Percentiles rank a stretch among this genome's conserved stretches.
These are phyloP conservation scores for Malania oleifera DNA, from an alignment of 164 flowering plant species.

Conservation along the genomic window DNA sequence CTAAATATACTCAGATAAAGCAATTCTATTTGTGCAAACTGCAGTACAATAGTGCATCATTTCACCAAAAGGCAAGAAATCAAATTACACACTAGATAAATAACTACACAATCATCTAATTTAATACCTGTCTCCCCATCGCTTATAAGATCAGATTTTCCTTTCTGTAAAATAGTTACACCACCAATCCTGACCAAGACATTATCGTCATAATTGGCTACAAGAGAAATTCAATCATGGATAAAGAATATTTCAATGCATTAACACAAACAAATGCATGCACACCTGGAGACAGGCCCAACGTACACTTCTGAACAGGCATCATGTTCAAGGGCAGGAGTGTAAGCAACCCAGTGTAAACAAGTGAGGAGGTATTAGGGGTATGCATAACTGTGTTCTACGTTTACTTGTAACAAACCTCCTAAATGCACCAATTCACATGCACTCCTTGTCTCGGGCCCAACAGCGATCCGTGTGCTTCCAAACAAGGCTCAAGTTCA, in stretches of 20 bases:
- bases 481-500: no score
- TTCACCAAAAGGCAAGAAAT: neutral
- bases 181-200: constrained; percentile 72
- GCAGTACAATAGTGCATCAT: neutral
- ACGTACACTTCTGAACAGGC: no score
- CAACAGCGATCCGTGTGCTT: no score
- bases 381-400: no score
- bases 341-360: no score
- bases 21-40: neutral
- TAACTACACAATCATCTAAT: neutral
- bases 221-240: no score
- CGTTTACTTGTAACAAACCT: no score
- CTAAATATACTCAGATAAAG: neutral
- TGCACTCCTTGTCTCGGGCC: no score
- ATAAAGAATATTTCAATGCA: neutral
- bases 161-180: constrained; percentile 77
- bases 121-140: constrained; percentile 74
- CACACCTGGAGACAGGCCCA: no score
- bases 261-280: neutral
- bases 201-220: neutral
- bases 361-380: no score
- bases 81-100: constrained; percentile 5
- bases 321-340: no score
- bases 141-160: constrained; percentile 78
- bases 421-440: no score